Evolutionary conservation across 495 filamentous ascomycete species (phyloP).

Genomic region (Neurospora sp.): DNA sequence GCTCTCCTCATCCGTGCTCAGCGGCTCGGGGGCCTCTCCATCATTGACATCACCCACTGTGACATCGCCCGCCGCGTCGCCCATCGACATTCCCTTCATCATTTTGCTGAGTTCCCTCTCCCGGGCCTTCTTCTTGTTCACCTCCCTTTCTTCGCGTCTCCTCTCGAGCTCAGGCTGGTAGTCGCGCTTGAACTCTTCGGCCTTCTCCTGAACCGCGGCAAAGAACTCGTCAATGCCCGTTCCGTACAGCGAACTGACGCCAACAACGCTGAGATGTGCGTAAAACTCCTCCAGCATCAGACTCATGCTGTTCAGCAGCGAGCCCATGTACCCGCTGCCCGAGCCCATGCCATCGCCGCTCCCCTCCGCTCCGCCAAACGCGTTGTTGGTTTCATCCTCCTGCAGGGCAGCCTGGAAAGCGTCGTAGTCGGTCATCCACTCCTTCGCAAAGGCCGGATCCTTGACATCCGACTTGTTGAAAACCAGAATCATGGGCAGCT

Average conservation of each 20-base stretch:
- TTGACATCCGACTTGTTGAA: conserved; percentile 98
- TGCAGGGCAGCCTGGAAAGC: conserved; percentile 82
- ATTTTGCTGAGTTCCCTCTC: conserved; percentile 79
- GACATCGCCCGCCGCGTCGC: conserved; percentile 21
- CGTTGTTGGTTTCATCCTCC: conserved; percentile 66
- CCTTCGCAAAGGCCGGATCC: conserved; percentile 83
- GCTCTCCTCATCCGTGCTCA: conserved; percentile 33
- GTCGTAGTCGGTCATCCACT: conserved; percentile 99
- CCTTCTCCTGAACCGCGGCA: conserved; percentile 73
- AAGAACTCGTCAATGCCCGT: conserved; percentile 91
- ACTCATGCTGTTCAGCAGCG: conserved; percentile 91
- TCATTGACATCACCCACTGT: conserved; percentile 39
- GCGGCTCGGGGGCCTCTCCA: conserved; percentile 36
- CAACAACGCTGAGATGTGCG: conserved; percentile 79
- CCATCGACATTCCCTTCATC: conserved; percentile 89
- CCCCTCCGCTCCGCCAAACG: conserved; percentile 67
- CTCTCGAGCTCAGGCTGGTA: conserved; percentile 88
- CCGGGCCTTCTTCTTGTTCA: conserved; percentile 55
- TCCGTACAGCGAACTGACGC: conserved; percentile 88
- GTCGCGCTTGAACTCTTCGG: conserved; percentile 79
- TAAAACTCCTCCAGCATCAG: conserved; percentile 98
- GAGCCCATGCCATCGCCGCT: conserved; percentile 39
- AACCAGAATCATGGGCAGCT: conserved; percentile 93
- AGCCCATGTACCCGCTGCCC: conserved; percentile 96
- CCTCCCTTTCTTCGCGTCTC: conserved; percentile 62